phyloP scores from a whole-genome alignment of 768 basidiomycete genomes.

The Panus rudis region DNA sequence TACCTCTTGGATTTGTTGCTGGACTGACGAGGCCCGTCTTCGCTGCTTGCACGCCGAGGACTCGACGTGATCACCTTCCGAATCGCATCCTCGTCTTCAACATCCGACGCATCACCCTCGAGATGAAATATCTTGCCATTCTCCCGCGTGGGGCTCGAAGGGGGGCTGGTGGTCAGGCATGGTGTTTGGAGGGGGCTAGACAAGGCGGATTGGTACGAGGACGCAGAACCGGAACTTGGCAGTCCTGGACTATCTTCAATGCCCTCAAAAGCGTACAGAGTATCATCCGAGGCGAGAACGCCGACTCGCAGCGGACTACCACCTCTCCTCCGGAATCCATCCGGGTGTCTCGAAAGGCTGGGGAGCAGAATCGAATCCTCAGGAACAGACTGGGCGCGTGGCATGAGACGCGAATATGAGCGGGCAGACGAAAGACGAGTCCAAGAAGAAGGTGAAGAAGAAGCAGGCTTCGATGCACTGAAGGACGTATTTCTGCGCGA shows the following conservation, averaged over 20 bases:
- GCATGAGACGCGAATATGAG: background rate
- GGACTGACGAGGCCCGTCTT: slow-evolving; percentile 8
- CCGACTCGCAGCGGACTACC: background rate
- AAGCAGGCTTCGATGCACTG: no score
- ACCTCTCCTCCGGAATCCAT: background rate
- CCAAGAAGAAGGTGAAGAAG: background rate
- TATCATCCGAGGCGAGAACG: background rate
- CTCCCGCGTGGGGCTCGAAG: background rate
- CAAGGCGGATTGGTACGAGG: background rate
- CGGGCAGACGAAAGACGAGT: background rate
- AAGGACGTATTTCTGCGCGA: no score
- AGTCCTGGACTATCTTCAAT: no score
- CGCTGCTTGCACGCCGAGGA: slow-evolving; percentile 7
- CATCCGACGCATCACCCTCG: background rate
- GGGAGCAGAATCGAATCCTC: slow-evolving; percentile 1
- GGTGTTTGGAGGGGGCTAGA: background rate
- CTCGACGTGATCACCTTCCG: background rate
- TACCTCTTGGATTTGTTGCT: slow-evolving; percentile 27
- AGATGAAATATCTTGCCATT: slow-evolving; percentile 1
- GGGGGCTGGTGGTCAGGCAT: background rate
- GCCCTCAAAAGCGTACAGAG: no score
- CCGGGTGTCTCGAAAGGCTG: slow-evolving; percentile 3
- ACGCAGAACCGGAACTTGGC: background rate
- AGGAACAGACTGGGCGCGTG: background rate
- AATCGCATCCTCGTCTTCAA: background rate